These are phyloP conservation scores for Penicillium parvum DNA, from an alignment of 495 filamentous ascomycete genomes.

Conservation along the genomic window DNA sequence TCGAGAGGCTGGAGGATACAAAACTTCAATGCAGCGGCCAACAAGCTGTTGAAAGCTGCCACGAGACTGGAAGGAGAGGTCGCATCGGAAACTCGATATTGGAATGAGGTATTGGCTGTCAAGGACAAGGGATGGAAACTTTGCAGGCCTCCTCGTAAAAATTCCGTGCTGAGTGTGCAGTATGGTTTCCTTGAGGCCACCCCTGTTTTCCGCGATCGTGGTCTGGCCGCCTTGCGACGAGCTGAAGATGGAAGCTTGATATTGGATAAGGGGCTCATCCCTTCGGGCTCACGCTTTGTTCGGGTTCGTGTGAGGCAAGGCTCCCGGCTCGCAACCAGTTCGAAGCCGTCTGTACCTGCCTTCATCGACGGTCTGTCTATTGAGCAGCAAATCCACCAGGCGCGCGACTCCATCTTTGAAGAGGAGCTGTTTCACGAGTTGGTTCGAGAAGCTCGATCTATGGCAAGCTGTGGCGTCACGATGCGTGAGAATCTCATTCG, in stretches of 20 bases:
- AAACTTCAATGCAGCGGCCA: slow-evolving; percentile 67
- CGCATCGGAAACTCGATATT: slow-evolving; percentile 75
- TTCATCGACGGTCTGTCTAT: slow-evolving; percentile 31
- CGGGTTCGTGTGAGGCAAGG: slow-evolving; percentile 54
- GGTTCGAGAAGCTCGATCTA: slow-evolving; percentile 67
- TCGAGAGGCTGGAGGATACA: slow-evolving; percentile 77
- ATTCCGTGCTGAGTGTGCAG: slow-evolving; percentile 71
- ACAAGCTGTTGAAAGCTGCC: slow-evolving; percentile 68
- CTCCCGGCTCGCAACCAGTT: slow-evolving; percentile 37
- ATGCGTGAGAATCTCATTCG: slow-evolving; percentile 53
- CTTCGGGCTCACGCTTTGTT: slow-evolving; percentile 55
- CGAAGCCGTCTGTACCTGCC: slow-evolving; percentile 37
- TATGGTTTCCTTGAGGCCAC: slow-evolving; percentile 86
- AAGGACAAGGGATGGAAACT: slow-evolving; percentile 82
- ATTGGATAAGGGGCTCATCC: slow-evolving; percentile 63
- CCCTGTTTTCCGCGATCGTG: slow-evolving; percentile 69
- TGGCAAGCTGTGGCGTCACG: slow-evolving; percentile 62
- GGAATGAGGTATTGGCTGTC: slow-evolving; percentile 77
- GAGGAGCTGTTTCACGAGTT: slow-evolving; percentile 95
- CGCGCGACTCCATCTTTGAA: slow-evolving; percentile 82
- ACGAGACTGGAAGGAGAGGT: slow-evolving; percentile 71
- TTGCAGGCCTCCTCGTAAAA: slow-evolving; percentile 65
- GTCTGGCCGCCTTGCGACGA: slow-evolving; percentile 71
- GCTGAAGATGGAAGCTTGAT: slow-evolving; percentile 68
- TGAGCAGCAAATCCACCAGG: slow-evolving; percentile 69